A percentile compares a stretch with the other conserved stretches of the same genome.
phyloP scores from a whole-genome alignment of 2,329 filamentous ascomycete genomes.

The Tolypocladium paradoxum region DNA sequence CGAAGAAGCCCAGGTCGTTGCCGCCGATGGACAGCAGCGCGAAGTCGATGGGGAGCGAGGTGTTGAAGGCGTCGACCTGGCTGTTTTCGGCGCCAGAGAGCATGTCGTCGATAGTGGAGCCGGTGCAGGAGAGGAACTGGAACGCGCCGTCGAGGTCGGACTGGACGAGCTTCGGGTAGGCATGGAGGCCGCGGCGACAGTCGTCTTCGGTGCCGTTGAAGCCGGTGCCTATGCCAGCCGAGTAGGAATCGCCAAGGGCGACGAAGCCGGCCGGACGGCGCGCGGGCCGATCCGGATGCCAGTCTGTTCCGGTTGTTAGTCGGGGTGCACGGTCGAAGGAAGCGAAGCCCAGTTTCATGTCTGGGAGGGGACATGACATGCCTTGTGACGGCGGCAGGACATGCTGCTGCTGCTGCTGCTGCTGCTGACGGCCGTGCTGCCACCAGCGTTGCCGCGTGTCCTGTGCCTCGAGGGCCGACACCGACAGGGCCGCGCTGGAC shows the following conservation, averaged over 20 bases:
- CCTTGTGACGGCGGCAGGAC: not conserved
- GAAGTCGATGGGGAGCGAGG: constrained; percentile 26
- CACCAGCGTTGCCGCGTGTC: not conserved
- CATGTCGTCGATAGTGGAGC: constrained; percentile 29
- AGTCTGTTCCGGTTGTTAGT: not conserved
- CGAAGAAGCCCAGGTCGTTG: constrained; percentile 39
- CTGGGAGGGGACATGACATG: not conserved
- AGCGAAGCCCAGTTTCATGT: no score
- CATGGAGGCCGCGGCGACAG: constrained; percentile 30
- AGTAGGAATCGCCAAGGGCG: constrained; percentile 36
- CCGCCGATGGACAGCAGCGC: constrained; percentile 36
- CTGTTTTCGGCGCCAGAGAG: constrained; percentile 23
- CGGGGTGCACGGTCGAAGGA: no score
- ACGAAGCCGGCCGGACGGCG: constrained; percentile 22
- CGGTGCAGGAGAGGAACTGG: constrained; percentile 37
- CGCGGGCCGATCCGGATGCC: constrained; percentile 3
- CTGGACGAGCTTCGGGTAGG: constrained; percentile 30
- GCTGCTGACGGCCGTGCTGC: not conserved
- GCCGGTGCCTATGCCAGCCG: constrained; percentile 35
- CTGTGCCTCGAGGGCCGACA: not conserved
- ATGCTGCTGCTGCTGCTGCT: not conserved
- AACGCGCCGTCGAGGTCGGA: constrained; percentile 25
- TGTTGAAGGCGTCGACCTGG: constrained; percentile 32
- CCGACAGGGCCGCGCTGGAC: not conserved
- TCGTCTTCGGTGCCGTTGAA: constrained; percentile 27